phyloP scores from a whole-genome alignment of 1,139 yeast genomes.

The Pichiaceae sp. region DNA sequence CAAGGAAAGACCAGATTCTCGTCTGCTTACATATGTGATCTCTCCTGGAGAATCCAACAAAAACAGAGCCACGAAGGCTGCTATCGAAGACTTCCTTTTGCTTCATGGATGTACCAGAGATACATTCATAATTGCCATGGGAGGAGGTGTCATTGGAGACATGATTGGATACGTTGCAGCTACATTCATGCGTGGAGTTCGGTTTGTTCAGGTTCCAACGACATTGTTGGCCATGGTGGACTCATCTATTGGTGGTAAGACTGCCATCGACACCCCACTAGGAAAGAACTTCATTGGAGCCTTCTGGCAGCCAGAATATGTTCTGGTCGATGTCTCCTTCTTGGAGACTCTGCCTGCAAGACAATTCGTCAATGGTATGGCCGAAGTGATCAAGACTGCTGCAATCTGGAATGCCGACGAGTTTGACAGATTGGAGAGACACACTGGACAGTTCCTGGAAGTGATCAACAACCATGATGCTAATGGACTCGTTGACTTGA shows the following conservation, averaged over 20 bases:
- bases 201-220: conserved; percentile 91
- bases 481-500: conserved; percentile 41
- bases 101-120: conserved; percentile 92
- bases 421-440: conserved; percentile 72
- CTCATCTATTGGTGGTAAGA: conserved; percentile 96
- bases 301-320: conserved; percentile 91
- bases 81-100: conserved; percentile 84
- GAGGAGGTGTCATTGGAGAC: conserved; percentile 99
- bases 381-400: conserved; percentile 96
- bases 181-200: conserved; percentile 97
- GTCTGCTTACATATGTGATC: conserved; percentile 67
- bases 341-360: conserved; percentile 83
- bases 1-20: conserved; percentile 30
- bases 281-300: conserved; percentile 97
- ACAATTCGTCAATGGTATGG: conserved; percentile 97
- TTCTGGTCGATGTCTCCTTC: conserved; percentile 83
- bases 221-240: conserved; percentile 95
- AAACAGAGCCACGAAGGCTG: conserved; percentile 82
- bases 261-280: conserved; percentile 96
- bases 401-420: conserved; percentile 95
- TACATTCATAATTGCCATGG: conserved; percentile 88
- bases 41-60: conserved; percentile 94
- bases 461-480: conserved; percentile 42
- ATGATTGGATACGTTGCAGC: conserved; percentile 99
- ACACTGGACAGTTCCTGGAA: conserved; percentile 59